Evolutionary conservation across 495 filamentous ascomycete genomes (phyloP).

Genomic region (Hyaloscypha hepaticicola): DNA sequence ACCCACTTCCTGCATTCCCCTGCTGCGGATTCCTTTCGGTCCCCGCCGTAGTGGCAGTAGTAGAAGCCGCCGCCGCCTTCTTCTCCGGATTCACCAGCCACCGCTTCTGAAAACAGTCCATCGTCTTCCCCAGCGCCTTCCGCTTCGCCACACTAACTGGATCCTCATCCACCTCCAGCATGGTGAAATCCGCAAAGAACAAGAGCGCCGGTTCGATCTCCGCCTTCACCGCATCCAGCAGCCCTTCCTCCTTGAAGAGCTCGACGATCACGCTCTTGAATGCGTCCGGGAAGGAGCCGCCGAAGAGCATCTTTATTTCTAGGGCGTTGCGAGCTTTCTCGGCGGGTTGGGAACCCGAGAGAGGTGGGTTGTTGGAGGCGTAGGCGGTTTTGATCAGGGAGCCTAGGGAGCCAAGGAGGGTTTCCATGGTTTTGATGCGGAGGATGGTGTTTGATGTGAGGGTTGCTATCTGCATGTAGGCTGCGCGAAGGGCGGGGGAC

Average conservation of each 20-base stretch:
- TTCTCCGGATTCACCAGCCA: slow-evolving; percentile 22
- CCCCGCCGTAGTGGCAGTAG: not conserved
- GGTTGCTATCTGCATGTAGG: slow-evolving; percentile 49
- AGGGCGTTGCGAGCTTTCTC: slow-evolving; percentile 31
- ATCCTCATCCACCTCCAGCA: slow-evolving; percentile 49
- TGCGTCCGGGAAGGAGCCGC: slow-evolving; percentile 41
- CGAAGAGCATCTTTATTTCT: slow-evolving; percentile 51
- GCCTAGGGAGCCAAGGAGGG: slow-evolving; percentile 43
- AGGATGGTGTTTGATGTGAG: slow-evolving; percentile 39
- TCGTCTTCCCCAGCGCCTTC: slow-evolving; percentile 16
- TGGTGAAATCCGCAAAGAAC: slow-evolving; percentile 48
- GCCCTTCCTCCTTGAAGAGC: slow-evolving; percentile 41
- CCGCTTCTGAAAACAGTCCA: slow-evolving; percentile 30
- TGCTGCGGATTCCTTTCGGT: not conserved
- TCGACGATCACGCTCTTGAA: slow-evolving; percentile 49
- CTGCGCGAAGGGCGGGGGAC: slow-evolving; percentile 40
- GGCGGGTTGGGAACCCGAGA: slow-evolving; percentile 14
- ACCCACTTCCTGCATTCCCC: slow-evolving; percentile 26
- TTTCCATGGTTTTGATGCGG: slow-evolving; percentile 51
- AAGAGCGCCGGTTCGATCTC: slow-evolving; percentile 45
- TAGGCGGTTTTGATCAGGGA: slow-evolving; percentile 48
- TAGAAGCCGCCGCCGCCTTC: not conserved
- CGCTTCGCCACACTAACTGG: slow-evolving; percentile 8
- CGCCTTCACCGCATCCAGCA: slow-evolving; percentile 39
- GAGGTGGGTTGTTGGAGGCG: slow-evolving; percentile 35